phyloP scores from a whole-genome alignment of 2,329 filamentous ascomycete genomes.

The Microcyclosporella mali region DNA sequence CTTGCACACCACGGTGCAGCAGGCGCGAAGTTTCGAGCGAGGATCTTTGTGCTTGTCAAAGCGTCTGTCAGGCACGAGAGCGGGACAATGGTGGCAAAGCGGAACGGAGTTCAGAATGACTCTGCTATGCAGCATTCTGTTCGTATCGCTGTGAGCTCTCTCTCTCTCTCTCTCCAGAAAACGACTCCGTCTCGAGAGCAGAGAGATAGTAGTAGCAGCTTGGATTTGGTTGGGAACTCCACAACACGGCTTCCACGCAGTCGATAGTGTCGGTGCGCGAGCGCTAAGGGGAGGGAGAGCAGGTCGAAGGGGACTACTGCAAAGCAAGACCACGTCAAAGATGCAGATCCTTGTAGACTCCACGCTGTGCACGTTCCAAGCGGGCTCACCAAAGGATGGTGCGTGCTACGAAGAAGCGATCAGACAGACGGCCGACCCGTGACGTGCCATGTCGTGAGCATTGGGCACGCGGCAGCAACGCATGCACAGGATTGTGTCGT shows the following conservation, averaged over 20 bases:
- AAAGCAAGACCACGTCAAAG: constrained; percentile 22
- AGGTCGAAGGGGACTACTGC: constrained; percentile 21
- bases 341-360: constrained; percentile 17
- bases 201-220: constrained; percentile 3
- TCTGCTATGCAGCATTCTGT: constrained; percentile 26
- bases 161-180: no score
- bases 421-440: constrained; percentile 3
- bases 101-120: constrained; percentile 5
- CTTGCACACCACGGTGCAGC: constrained; percentile 14
- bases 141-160: constrained; percentile 11
- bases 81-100: constrained; percentile 1
- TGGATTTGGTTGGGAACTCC: constrained; percentile 14
- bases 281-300: constrained; percentile 13
- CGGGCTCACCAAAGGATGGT: constrained; percentile 8
- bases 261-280: constrained; percentile 20
- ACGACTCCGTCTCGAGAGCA: constrained; percentile 11
- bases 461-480: constrained; percentile 8
- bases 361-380: constrained; percentile 12
- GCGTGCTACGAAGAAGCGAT: constrained; percentile 6
- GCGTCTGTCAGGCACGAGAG: constrained; percentile 15
- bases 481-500: constrained; percentile 14
- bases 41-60: constrained; percentile 19
- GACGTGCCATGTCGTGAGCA: constrained; percentile 11
- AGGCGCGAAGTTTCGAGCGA: constrained; percentile 13
- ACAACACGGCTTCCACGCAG: constrained; percentile 11